phyloP scores from a whole-genome alignment of 2,329 filamentous ascomycete species.

The Thielaviopsis musarum region DNA sequence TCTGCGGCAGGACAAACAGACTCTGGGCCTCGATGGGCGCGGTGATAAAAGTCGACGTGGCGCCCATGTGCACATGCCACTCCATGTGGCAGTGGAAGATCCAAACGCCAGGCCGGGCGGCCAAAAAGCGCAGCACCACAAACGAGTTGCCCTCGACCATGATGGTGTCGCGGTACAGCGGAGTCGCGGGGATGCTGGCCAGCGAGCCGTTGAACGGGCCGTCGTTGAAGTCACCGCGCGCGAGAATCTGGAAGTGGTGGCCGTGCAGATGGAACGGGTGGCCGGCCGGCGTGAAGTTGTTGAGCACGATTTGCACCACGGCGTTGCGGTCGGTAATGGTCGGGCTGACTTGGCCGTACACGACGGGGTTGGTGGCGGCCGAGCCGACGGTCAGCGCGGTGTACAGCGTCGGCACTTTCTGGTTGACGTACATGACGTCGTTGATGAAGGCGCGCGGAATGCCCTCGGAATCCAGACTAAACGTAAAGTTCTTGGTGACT shows the following conservation, averaged over 20 bases:
- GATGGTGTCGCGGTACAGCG: slow-evolving; percentile 33
- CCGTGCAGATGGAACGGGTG: slow-evolving; percentile 39
- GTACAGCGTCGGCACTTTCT: slow-evolving; percentile 56
- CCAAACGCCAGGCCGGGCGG: slow-evolving; percentile 30
- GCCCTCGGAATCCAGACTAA: slow-evolving; percentile 44
- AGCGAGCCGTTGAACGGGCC: slow-evolving; percentile 20
- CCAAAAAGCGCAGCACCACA: slow-evolving; percentile 28
- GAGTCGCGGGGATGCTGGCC: slow-evolving; percentile 18
- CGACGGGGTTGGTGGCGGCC: slow-evolving; percentile 23
- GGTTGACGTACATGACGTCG: slow-evolving; percentile 39
- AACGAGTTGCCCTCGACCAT: slow-evolving; percentile 30
- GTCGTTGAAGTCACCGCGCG: slow-evolving; percentile 13
- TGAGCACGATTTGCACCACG: slow-evolving; percentile 31
- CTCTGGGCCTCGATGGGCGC: slow-evolving; percentile 28
- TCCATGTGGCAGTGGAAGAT: slow-evolving; percentile 36
- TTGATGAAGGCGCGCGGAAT: slow-evolving; percentile 29
- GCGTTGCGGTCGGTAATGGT: slow-evolving; percentile 23
- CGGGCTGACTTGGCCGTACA: slow-evolving; percentile 28
- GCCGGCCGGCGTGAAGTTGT: slow-evolving; percentile 31
- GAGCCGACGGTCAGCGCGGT: slow-evolving; percentile 43
- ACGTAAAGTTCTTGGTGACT: slow-evolving; percentile 26
- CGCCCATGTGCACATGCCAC: slow-evolving; percentile 34
- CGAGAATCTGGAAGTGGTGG: slow-evolving; percentile 37
- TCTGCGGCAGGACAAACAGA: slow-evolving; percentile 24
- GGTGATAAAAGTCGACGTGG: slow-evolving; percentile 25